Evolutionary conservation across 176 grass and related monocot genomes (phyloP), one percentile per base, ranked within the genome.

Genomic region (Aegilops bicornis): DNA sequence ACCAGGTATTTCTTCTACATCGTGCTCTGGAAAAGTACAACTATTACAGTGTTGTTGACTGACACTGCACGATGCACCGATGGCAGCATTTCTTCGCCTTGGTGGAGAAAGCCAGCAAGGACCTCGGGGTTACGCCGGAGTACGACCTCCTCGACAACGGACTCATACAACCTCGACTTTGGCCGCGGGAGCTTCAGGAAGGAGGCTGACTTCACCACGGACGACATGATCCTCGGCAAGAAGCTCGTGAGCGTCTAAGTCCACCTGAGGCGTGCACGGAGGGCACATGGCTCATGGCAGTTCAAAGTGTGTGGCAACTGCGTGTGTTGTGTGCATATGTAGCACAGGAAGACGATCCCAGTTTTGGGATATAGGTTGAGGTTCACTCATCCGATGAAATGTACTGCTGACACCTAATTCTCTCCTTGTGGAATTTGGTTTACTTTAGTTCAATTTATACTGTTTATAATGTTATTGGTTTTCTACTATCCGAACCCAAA

Each of bases 1-100:
- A 98, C 82, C 92, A 98, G 93, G 96, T 98, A 92, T 36, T 14
- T 12, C 13, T 72, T 17, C 3, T 64, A 2, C 45, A 35, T 69
- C 1, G 10, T 76, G 2, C 19, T 29, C 17, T 60, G 36, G 6
- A n/a, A 63, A 9, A 7, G 64, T 31, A 32, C 23, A 23, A 2
- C 54, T 29, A 1, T 12, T 32, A 30, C 25, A 67, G 25, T 31
- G 40, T 17, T 73, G 56, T 3, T 40, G 64, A 6, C 29, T 85
- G 35, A 78, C 22, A 20, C 24, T 20, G 10, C 25, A 37, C 17
- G 30, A 69, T 58, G 19, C 25, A 43, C 56, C 71, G 82, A 43
- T 58, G 84, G 88, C 91, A 98, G 97, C 94, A 98, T 85, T 98
- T 92, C 90, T 98, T 98, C 52, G 94, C 97, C 25, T 98, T 92